A percentile compares a stretch with the other conserved stretches of the same genome.
These are phyloP conservation scores for Plasmodium knowlesi DNA, from an alignment of 169 alveolate genomes.

Conservation along the genomic window DNA sequence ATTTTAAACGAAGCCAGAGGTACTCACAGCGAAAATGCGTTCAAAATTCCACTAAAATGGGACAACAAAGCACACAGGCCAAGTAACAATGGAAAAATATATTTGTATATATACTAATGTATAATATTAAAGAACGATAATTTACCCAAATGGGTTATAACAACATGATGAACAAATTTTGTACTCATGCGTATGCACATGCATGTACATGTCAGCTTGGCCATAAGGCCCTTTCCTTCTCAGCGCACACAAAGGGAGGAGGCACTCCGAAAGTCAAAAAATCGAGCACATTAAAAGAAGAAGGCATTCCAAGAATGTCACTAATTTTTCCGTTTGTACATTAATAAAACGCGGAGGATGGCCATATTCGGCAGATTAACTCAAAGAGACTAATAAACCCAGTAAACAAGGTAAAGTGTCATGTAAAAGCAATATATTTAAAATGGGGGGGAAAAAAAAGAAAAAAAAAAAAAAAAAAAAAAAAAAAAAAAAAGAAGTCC, in stretches of 20 bases:
- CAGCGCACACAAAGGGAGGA: not conserved
- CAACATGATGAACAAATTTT: not conserved
- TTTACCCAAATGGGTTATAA: not conserved
- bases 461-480: not conserved
- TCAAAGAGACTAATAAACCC: not conserved
- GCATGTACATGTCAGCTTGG: not conserved
- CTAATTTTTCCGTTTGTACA: not conserved
- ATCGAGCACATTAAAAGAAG: not conserved
- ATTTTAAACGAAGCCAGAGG: not conserved
- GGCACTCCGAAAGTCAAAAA: not conserved
- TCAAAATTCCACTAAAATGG: not conserved
- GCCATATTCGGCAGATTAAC: not conserved
- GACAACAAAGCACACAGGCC: not conserved
- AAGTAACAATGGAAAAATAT: not conserved
- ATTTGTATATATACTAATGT: not conserved
- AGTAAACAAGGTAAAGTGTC: not conserved
- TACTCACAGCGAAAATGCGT: not conserved
- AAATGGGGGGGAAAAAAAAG: not conserved
- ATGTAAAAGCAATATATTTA: not conserved
- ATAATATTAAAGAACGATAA: not conserved
- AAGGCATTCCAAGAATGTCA: not conserved
- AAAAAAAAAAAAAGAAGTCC: slow-evolving; percentile 3
- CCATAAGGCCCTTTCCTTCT: not conserved
- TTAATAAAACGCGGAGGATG: not conserved
- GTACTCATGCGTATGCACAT: not conserved